Evolutionary conservation across 2,329 filamentous ascomycete species (phyloP).

Genomic region (Emergomyces orientalis): DNA sequence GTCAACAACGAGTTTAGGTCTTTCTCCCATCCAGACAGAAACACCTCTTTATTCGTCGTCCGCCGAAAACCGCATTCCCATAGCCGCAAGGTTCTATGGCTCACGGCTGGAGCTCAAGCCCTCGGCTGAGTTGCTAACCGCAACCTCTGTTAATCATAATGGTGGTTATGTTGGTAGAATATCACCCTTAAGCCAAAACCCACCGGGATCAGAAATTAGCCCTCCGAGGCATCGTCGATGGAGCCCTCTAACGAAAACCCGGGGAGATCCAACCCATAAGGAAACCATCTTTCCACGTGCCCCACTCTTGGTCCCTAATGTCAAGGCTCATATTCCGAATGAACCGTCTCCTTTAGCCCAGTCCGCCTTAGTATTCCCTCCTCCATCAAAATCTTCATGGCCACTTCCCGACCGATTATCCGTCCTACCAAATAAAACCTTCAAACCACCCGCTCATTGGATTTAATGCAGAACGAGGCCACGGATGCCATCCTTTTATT

Average conservation of each 20-base stretch:
- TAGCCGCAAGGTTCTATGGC: not conserved
- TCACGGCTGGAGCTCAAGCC: not conserved
- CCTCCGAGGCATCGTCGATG: not conserved
- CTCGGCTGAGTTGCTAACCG: not conserved
- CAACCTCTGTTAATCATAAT: not conserved
- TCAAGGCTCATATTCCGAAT: not conserved
- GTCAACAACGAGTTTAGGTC: slow-evolving; percentile 2
- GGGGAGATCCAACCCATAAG: not conserved
- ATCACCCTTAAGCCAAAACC: not conserved
- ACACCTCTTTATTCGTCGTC: not conserved
- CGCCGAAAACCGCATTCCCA: not conserved
- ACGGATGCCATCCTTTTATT: not conserved
- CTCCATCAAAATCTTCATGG: not conserved
- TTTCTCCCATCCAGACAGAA: not conserved
- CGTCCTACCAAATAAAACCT: not conserved
- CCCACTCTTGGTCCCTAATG: not conserved
- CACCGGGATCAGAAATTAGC: not conserved
- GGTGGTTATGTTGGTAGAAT: not conserved
- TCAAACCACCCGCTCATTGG: slow-evolving; percentile 1
- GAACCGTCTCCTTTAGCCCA: not conserved
- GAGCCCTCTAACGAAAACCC: not conserved
- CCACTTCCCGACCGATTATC: slow-evolving; percentile 3
- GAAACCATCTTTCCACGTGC: not conserved
- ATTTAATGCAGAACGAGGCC: not conserved
- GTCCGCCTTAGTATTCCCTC: not conserved